phyloP scores from a whole-genome alignment of 345 rosid genomes.

The Moringa oleifera region DNA sequence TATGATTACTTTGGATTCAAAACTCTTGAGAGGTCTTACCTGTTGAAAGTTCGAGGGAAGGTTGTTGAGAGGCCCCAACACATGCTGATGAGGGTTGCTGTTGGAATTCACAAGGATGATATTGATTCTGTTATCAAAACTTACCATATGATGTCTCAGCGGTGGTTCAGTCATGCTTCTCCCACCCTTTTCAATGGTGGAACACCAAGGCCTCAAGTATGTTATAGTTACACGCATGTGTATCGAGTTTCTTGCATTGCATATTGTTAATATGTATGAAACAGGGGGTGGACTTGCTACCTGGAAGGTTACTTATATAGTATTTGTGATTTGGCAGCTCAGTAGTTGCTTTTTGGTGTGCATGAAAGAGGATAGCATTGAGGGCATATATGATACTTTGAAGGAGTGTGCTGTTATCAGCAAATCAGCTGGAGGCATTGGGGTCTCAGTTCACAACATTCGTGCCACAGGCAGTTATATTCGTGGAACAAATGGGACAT shows the following conservation, averaged over 20 bases:
- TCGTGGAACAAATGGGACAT: conserved; percentile 79
- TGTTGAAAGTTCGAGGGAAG: conserved; percentile 75
- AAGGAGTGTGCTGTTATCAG: conserved; percentile 96
- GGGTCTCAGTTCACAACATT: conserved; percentile 80
- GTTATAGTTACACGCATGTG: conserved; percentile 2
- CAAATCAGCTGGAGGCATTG: conserved; percentile 94
- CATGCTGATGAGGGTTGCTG: conserved; percentile 94
- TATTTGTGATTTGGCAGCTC: conserved; percentile 39
- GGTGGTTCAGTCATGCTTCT: conserved; percentile 97
- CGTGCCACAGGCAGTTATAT: conserved; percentile 82
- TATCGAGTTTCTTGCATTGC: background rate
- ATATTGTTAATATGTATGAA: background rate
- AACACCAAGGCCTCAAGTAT: conserved; percentile 84
- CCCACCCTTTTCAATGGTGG: conserved; percentile 94
- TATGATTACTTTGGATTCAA: conserved; percentile 93
- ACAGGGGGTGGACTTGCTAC: background rate
- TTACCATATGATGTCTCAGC: conserved; percentile 87
- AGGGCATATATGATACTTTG: conserved; percentile 84
- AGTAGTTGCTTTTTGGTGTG: conserved; percentile 88
- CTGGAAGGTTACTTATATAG: background rate
- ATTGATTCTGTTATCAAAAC: conserved; percentile 68
- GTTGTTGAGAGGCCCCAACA: conserved; percentile 92
- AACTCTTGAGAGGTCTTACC: conserved; percentile 90
- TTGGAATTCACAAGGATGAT: conserved; percentile 79
- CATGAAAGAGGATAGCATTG: conserved; percentile 94